phyloP scores from a whole-genome alignment of 192 early-diverging fungal species.

The Coemansia sp. region DNA sequence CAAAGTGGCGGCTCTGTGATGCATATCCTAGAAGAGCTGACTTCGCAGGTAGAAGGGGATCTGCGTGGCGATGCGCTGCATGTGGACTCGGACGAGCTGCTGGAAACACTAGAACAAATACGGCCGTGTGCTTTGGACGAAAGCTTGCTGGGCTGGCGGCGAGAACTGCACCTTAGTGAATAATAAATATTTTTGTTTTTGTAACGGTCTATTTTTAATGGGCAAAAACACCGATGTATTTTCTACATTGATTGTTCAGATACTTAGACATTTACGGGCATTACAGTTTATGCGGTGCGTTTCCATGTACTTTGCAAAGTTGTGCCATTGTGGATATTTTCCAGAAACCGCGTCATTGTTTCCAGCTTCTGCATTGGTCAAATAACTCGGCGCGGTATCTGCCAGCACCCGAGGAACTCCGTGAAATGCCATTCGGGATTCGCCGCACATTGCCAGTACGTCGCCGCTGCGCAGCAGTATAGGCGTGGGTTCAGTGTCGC shows the following conservation, averaged over 20 bases:
- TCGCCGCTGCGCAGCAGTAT: conserved; percentile 84
- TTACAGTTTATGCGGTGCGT: conserved; percentile 86
- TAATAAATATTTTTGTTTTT: conserved; percentile 2
- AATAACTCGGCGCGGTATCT: conserved; percentile 64
- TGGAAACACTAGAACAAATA: conserved; percentile 28
- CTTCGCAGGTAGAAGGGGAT: conserved; percentile 41
- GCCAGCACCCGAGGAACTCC: conserved; percentile 82
- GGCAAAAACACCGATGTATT: not conserved
- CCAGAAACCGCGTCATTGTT: conserved; percentile 16
- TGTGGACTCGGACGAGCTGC: conserved; percentile 34
- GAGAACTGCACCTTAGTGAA: conserved; percentile 11
- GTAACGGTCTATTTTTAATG: not conserved
- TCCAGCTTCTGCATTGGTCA: conserved; percentile 34
- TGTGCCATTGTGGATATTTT: conserved; percentile 60
- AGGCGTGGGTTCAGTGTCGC: conserved; percentile 67
- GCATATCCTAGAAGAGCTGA: conserved; percentile 38
- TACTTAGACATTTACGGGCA: conserved; percentile 66
- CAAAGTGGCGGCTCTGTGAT: conserved; percentile 33
- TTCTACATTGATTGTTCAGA: conserved; percentile 9
- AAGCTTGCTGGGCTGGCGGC: conserved; percentile 30
- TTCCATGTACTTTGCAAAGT: conserved; percentile 67
- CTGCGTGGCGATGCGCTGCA: conserved; percentile 30
- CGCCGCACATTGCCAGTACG: conserved; percentile 82
- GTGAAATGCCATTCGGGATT: conserved; percentile 74
- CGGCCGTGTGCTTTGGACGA: conserved; percentile 35